Base-by-base conservation (phyloP, 805 yeast species). In the Cyberlindnera mississippiensis region DNA sequence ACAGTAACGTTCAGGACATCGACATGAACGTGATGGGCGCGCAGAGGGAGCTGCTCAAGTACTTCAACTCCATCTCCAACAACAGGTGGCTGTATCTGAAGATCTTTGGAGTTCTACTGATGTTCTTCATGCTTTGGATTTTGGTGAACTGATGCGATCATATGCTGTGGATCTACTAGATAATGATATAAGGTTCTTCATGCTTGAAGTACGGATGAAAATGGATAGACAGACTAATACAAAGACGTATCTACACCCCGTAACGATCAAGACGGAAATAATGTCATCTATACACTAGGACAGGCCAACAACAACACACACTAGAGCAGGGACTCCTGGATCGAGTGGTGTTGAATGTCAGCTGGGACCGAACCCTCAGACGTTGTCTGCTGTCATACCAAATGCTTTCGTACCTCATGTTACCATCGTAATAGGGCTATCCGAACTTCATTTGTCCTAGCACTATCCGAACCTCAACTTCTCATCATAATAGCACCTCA, bases 1-100 rank as follows among this genome's bases (percentile, higher is more conserved):
- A 93, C 64, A 86, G 81, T 42, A 90, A 93, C 59, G 95, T 95
- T 6, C 96, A 90, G 53, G 98, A 93, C 57, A 88, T 91, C 40
- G 80, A 87, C 55, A 61, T 91, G 59, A 93, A 90, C 61, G 90
- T 93, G 13, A 68, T 76, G 20, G 98, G 98, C 2, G 99, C 99
- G 0, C 98, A 93, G 61, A 69, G 97, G 46, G 98, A 93, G 61
- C 72, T 93, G 50, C 68, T 91, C 52, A 91, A 89, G 62, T 93
- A 90, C 64, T 93, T 84, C 59, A 85, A 91, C 45, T 78, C 82
- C 41, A 86, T 93, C 18, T 80, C 93, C 39, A 86, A 84, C 56
- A 93, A 91, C 63, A 75, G 98, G 55, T 89, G 97, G 96, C 70
- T 93, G 48, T 87, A 89, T 64, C 73, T 86, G 39, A 88, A 85